Evolutionary conservation across 2,329 filamentous ascomycete genomes (phyloP).

Genomic region (Aspergillus japonicus): DNA sequence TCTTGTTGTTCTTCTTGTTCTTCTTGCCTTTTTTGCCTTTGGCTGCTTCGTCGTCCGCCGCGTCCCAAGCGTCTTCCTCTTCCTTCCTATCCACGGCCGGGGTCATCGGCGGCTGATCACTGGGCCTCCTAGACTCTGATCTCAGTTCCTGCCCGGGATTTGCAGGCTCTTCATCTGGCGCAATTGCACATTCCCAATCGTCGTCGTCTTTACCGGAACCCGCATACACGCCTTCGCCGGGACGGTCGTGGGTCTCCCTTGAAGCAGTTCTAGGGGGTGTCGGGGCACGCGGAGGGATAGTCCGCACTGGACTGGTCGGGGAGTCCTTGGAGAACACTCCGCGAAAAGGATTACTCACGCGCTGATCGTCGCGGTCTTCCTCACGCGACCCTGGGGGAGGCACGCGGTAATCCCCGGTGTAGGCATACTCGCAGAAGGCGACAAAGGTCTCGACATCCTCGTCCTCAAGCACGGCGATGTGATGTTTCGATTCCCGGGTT

Average conservation of each 20-base stretch:
- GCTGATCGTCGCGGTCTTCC: conserved; percentile 18
- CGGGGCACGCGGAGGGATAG: not conserved
- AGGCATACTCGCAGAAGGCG: conserved; percentile 51
- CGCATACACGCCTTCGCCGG: not conserved
- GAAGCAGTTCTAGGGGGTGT: not conserved
- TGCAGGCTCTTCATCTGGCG: conserved; percentile 6
- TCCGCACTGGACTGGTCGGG: conserved; percentile 5
- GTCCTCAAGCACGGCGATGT: conserved; percentile 45
- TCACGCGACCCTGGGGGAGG: conserved; percentile 28
- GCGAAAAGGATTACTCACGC: conserved; percentile 17
- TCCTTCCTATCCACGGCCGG: conserved; percentile 5
- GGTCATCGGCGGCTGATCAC: conserved; percentile 6
- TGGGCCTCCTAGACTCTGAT: not conserved
- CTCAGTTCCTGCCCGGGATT: not conserved
- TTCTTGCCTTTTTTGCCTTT: conserved; percentile 31
- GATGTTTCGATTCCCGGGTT: conserved; percentile 46
- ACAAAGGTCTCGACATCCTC: conserved; percentile 51
- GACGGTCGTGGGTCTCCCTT: not conserved
- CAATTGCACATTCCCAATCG: conserved; percentile 6
- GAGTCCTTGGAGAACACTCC: conserved; percentile 16
- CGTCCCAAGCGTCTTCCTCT: conserved; percentile 1
- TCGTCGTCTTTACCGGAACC: not conserved
- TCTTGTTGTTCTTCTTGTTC: conserved; percentile 27
- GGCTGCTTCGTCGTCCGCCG: conserved; percentile 4
- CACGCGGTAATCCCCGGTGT: conserved; percentile 49